Conservation (phyloP, 371 early-diverging fungal species). For the Mortierella sp. region DNA sequence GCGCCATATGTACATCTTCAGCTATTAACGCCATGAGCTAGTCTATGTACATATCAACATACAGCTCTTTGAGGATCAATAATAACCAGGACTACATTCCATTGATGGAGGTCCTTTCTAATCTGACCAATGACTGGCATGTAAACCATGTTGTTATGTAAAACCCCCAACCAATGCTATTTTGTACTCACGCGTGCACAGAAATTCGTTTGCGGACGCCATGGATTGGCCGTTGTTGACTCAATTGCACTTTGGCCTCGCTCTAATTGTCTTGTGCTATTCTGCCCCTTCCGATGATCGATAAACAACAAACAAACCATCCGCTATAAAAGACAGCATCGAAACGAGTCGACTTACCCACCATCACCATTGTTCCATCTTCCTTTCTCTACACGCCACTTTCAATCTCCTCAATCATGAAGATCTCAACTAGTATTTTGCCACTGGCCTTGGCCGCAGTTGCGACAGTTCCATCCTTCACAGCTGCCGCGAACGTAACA, state of each 20-base stretch:
- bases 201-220: not conserved
- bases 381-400: not conserved
- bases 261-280: too few species aligned
- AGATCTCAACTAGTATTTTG: conserved; percentile 21
- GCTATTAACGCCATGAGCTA: too few species aligned
- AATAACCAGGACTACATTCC: too few species aligned
- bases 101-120: too few species aligned
- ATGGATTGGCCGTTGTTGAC: conserved; percentile 4
- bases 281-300: too few species aligned
- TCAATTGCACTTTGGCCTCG: conserved; percentile 1
- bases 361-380: not conserved
- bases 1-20: too few species aligned
- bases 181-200: not conserved
- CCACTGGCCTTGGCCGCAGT: conserved; percentile 17
- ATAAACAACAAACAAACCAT: not conserved
- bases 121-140: too few species aligned
- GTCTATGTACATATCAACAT: too few species aligned
- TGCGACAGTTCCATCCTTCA: conserved; percentile 18
- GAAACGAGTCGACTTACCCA: not conserved
- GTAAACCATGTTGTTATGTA: not conserved
- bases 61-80: too few species aligned
- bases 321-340: conserved; percentile 5
- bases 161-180: not conserved
- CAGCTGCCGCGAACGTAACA: conserved; percentile 34
- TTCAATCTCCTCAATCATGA: conserved; percentile 24